These are phyloP conservation scores for Rosa persica DNA, from an alignment of 306 rosid genomes.

Conservation along the genomic window DNA sequence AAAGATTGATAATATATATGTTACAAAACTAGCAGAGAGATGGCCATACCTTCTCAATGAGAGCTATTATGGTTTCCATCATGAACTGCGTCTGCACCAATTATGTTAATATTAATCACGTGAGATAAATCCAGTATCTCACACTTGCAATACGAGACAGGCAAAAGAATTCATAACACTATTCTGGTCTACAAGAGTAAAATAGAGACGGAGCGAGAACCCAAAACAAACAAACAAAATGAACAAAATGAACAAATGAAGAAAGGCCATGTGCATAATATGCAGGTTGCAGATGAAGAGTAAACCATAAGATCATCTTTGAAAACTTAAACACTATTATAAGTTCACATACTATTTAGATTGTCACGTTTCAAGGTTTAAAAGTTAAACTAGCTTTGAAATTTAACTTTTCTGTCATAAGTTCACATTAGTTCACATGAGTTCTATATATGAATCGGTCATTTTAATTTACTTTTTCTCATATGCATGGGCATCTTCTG, in stretches of 20 bases:
- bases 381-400: too few relatives aligned
- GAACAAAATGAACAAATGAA: background rate
- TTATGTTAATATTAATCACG: background rate
- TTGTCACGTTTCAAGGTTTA: background rate
- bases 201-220: background rate
- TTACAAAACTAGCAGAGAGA: background rate
- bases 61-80: slow-evolving; percentile 8
- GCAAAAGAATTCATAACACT: background rate
- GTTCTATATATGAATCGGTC: too few relatives aligned
- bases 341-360: background rate
- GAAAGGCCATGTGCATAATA: background rate
- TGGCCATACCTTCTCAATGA: slow-evolving; percentile 17
- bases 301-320: background rate
- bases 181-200: background rate
- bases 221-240: background rate
- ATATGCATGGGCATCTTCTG: too few relatives aligned
- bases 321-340: background rate
- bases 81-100: slow-evolving; percentile 18
- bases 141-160: background rate
- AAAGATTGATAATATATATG: background rate
- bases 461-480: too few relatives aligned
- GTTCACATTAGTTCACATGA: background rate
- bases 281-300: background rate
- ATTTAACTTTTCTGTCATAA: background rate
- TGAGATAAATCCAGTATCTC: background rate